Evolutionary conservation across 768 basidiomycete species (phyloP).

Genomic region (Scleroderma citrinum): DNA sequence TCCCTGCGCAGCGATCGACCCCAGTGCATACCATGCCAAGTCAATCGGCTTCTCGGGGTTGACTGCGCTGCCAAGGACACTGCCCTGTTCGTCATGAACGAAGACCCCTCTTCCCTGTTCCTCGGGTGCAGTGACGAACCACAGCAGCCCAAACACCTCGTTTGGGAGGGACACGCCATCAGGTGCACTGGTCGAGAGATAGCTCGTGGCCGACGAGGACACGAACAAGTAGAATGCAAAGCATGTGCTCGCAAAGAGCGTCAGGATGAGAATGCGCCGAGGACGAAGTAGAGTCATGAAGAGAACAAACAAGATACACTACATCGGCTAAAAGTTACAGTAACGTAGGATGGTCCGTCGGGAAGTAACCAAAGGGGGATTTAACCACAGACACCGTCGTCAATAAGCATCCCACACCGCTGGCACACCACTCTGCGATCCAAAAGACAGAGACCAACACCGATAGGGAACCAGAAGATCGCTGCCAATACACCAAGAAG

Average conservation of each 20-base stretch:
- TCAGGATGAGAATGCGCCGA: not conserved
- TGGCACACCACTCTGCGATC: constrained; percentile 65
- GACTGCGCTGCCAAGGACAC: constrained; percentile 33
- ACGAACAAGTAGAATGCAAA: not conserved
- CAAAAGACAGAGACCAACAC: constrained; percentile 70
- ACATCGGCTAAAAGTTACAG: no score
- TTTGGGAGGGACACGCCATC: constrained; percentile 35
- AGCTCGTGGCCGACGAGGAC: not conserved
- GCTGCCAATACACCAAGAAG: constrained; percentile 78
- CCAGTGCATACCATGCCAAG: constrained; percentile 50
- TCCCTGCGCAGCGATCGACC: constrained; percentile 13
- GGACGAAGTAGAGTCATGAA: not conserved
- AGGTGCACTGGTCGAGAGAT: constrained; percentile 36
- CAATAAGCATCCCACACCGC: constrained; percentile 38
- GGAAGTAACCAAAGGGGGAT: not conserved
- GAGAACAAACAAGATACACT: no score
- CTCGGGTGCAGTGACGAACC: constrained; percentile 47
- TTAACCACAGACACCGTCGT: constrained; percentile 32
- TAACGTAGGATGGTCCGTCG: no score
- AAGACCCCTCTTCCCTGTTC: constrained; percentile 12
- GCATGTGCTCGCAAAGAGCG: not conserved
- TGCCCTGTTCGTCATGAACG: not conserved
- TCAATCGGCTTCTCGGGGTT: constrained; percentile 45
- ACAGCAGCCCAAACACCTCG: constrained; percentile 69
- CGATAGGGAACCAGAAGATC: constrained; percentile 81